phyloP scores from a whole-genome alignment of 768 basidiomycete species.

The Lenzites betulinus region DNA sequence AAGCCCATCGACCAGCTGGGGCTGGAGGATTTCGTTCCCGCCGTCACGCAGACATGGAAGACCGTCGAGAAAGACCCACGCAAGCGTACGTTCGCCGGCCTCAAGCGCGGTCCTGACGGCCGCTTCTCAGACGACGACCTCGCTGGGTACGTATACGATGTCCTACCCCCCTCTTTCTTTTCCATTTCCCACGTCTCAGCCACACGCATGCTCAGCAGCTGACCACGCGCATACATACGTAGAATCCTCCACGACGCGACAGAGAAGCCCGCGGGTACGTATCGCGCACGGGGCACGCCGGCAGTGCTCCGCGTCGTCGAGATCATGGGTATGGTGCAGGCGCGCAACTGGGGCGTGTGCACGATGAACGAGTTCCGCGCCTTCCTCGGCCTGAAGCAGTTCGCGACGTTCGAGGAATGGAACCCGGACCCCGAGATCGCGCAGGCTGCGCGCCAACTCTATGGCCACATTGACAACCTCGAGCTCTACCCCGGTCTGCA shows the following conservation, averaged over 20 bases:
- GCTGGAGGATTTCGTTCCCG: conserved; percentile 26
- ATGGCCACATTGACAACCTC: conserved; percentile 73
- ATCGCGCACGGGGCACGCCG: conserved; percentile 51
- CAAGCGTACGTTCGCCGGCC: conserved; percentile 34
- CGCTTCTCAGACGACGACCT: conserved; percentile 55
- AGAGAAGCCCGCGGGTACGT: conserved; percentile 46
- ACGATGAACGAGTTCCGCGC: conserved; percentile 68
- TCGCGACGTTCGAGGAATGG: conserved; percentile 69
- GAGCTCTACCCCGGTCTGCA: conserved; percentile 64
- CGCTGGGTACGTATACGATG: conserved; percentile 31
- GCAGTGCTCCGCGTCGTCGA: conserved; percentile 51
- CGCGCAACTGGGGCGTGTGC: conserved; percentile 51
- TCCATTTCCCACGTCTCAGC: not conserved
- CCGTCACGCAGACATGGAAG: conserved; percentile 19
- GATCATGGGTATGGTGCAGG: conserved; percentile 57
- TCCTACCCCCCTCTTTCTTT: not conserved
- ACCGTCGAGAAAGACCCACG: conserved; percentile 26
- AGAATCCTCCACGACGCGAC: conserved; percentile 49
- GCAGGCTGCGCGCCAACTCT: conserved; percentile 62
- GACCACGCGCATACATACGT: not conserved
- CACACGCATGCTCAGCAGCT: not conserved
- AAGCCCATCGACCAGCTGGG: conserved; percentile 28
- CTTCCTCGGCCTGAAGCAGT: conserved; percentile 72
- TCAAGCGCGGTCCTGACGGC: conserved; percentile 36
- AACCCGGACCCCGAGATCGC: conserved; percentile 60